A percentile compares a stretch with the other conserved stretches of the same genome.
phyloP scores from a whole-genome alignment of 768 basidiomycete genomes.

The Trametes punicea region DNA sequence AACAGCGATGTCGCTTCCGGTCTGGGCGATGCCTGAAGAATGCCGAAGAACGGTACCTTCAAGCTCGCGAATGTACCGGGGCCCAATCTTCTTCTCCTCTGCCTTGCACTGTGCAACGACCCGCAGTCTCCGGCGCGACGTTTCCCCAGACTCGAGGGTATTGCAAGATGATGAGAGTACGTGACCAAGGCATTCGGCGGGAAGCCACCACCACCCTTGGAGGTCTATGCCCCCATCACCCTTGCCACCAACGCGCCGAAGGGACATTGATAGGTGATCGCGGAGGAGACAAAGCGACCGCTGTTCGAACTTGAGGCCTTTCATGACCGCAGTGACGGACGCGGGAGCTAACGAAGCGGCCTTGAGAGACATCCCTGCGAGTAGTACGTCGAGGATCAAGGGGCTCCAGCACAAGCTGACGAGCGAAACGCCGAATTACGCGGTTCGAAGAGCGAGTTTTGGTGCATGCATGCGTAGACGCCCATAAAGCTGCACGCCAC shows the following conservation, averaged over 20 bases:
- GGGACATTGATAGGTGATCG: slow-evolving; percentile 71
- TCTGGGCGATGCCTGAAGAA: slow-evolving; percentile 3
- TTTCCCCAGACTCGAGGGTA: neutral
- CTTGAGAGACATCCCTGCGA: neutral
- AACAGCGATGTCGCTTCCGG: neutral
- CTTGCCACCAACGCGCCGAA: slow-evolving; percentile 77
- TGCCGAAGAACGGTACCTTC: slow-evolving; percentile 79
- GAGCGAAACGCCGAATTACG: neutral
- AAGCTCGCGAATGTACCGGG: slow-evolving; percentile 81
- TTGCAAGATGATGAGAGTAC: neutral
- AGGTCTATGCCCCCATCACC: slow-evolving; percentile 90
- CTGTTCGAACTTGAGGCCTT: slow-evolving; percentile 74
- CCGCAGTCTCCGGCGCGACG: slow-evolving; percentile 53
- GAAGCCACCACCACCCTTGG: slow-evolving; percentile 89
- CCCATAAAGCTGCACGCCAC: neutral
- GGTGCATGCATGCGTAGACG: neutral
- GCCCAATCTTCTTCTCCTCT: slow-evolving; percentile 75
- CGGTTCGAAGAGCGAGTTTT: neutral
- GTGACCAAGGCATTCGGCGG: slow-evolving; percentile 34
- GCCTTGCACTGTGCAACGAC: slow-evolving; percentile 91
- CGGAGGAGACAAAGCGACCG: slow-evolving; percentile 61
- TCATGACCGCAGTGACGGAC: slow-evolving; percentile 49
- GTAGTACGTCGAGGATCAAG: neutral
- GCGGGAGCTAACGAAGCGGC: neutral
- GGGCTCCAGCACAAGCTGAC: neutral